Evolutionary conservation across 2,329 filamentous ascomycete species (phyloP), one percentile per base, ranked within the genome.

Genomic region (Penicillium sumatraense): DNA sequence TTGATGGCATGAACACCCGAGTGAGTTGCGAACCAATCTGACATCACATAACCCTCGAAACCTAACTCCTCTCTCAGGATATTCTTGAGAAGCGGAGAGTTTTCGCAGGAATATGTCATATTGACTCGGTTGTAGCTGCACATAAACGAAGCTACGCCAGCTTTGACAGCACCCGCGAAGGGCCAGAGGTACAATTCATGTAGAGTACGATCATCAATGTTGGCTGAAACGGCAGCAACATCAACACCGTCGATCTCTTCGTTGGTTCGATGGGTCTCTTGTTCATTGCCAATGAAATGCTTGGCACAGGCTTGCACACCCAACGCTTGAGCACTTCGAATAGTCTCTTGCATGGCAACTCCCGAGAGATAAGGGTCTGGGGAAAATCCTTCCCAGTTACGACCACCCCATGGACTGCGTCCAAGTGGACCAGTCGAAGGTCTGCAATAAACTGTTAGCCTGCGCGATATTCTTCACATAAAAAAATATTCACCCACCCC

Each of bases 151-250:
- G 72, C 65, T 6, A 89, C 85, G 3, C 87, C 87, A 13, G 87
- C 87, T 52, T 80, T 80, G 49, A 91, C 82, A 1, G 86, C 86
- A 65, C 91, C 87, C 14, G 83, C 86, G 66, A 91, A 92, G 0
- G 89, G 89, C 89, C 89, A 91, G 20, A 87, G 76, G 68, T 90
- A 91, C 10, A 90, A 72, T 70, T 91, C 89, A 64, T 91, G 88
- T 69, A 91, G 76, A 0, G 88, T 87, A 58, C 88, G 83, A 69
- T 91, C 89, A 57, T 90, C 87, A 21, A 89, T 78, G 64, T 87
- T 88, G 40, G 50, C 51, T 3, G 57, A 59, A 44, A 33, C 16
- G 21, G n/a, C 11, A 23, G 8, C 6, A 5, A 46, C 26, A 7
- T 47, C 36, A 14, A 48, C 29, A 16, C 16, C 46, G 21, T 27